Conservation (phyloP, 176 grass and related monocot species). For the Bolboschoenus planiculmis region DNA sequence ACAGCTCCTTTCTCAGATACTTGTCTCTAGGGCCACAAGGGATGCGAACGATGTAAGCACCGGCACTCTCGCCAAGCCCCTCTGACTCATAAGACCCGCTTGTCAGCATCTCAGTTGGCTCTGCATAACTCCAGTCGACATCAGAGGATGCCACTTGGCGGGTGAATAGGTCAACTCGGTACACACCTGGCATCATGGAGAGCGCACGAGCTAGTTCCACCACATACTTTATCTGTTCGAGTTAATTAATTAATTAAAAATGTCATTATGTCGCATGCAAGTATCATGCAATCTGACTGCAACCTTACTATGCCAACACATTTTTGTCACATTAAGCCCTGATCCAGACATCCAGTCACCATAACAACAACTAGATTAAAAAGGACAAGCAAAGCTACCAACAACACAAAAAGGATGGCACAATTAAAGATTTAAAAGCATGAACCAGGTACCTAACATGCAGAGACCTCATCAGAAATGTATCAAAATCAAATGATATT, state of each 20-base stretch:
- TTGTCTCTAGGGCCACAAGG: slow-evolving; percentile 60
- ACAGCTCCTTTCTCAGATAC: slow-evolving; percentile 69
- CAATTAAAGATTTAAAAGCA: neutral
- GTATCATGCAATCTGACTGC: neutral
- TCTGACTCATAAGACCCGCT: slow-evolving; percentile 53
- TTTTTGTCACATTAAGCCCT: neutral
- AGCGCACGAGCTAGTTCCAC: slow-evolving; percentile 87
- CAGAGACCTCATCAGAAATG: neutral
- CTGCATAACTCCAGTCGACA: slow-evolving; percentile 95
- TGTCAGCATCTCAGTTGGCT: slow-evolving; percentile 83
- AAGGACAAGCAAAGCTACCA: neutral
- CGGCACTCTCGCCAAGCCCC: slow-evolving; percentile 61
- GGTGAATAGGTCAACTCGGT: slow-evolving; percentile 87
- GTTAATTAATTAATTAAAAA: neutral
- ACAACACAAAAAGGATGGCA: neutral
- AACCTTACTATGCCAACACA: neutral
- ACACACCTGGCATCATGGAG: slow-evolving; percentile 91
- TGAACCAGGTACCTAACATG: neutral
- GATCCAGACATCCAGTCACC: neutral
- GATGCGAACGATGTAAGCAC: slow-evolving; percentile 88
- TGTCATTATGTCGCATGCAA: neutral
- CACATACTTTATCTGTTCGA: slow-evolving; percentile 79
- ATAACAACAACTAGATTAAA: neutral
- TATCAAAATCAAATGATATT: neutral
- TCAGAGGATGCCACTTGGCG: slow-evolving; percentile 87